Evolutionary conservation across 2,329 filamentous ascomycete species (phyloP).

Genomic region (Penicillium thymicola): DNA sequence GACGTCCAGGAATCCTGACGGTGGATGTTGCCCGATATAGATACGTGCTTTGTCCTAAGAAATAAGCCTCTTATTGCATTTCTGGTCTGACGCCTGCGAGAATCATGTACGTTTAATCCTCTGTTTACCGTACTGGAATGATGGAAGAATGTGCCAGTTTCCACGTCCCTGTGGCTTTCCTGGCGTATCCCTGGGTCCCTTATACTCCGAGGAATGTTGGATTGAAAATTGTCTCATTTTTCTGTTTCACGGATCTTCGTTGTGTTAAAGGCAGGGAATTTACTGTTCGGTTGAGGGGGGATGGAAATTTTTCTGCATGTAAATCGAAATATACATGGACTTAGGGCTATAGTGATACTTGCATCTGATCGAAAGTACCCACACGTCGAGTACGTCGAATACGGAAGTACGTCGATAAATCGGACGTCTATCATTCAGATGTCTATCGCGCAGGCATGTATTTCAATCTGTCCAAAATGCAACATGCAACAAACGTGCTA

Average conservation of each 20-base stretch:
- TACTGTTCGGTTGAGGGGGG: neutral
- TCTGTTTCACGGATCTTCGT: neutral
- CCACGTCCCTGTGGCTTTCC: slow-evolving; percentile 7
- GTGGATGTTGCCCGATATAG: slow-evolving; percentile 1
- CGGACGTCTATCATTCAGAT: neutral
- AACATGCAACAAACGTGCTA: neutral
- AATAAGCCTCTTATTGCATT: slow-evolving; percentile 18
- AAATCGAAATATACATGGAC: too few species aligned
- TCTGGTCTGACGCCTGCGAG: neutral
- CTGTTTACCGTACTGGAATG: slow-evolving; percentile 21
- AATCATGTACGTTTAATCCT: neutral
- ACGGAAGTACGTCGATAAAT: neutral
- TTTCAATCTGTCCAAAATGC: neutral
- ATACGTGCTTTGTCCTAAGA: neutral
- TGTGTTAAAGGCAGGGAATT: neutral
- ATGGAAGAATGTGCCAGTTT: slow-evolving; percentile 19
- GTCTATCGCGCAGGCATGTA: neutral
- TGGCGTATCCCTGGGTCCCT: slow-evolving; percentile 15
- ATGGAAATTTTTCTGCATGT: too few species aligned
- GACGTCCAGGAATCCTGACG: slow-evolving; percentile 19
- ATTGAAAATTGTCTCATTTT: neutral
- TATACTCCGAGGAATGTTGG: slow-evolving; percentile 20
- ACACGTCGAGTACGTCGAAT: too few species aligned
- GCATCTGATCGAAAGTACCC: neutral
- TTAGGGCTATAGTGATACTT: neutral